Evolutionary conservation across 2,329 filamentous ascomycete species (phyloP).

Genomic region (Cercospora nicotianae): DNA sequence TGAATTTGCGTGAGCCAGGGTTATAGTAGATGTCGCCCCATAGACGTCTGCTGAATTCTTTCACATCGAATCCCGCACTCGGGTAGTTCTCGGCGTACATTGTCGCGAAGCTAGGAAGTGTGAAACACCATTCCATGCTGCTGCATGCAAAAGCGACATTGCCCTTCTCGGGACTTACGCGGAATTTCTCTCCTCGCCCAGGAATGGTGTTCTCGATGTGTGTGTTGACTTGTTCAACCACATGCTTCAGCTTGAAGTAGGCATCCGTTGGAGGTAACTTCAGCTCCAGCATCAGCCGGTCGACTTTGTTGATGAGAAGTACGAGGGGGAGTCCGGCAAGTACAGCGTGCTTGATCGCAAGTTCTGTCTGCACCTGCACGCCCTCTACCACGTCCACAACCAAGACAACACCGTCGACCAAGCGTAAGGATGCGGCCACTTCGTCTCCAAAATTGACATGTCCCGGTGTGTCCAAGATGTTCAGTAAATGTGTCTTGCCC

Average conservation of each 20-base stretch:
- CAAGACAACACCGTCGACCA: constrained; percentile 88
- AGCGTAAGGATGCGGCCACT: constrained; percentile 79
- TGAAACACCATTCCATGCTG: constrained; percentile 96
- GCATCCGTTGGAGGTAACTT: constrained; percentile 93
- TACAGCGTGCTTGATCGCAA: constrained; percentile 94
- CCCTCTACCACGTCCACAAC: constrained; percentile 97
- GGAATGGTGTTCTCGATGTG: constrained; percentile 86
- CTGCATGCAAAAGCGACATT: constrained; percentile 97
- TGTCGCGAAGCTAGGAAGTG: constrained; percentile 86
- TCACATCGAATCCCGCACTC: constrained; percentile 60
- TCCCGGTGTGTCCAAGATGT: constrained; percentile 92
- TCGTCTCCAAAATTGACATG: constrained; percentile 99
- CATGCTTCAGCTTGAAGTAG: constrained; percentile 98
- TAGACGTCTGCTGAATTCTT: constrained; percentile 79
- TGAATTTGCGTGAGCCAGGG: constrained; percentile 84
- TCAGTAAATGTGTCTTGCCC: constrained; percentile 92
- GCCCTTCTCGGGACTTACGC: constrained; percentile 91
- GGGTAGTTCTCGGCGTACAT: constrained; percentile 90
- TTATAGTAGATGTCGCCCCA: constrained; percentile 99
- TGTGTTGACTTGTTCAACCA: constrained; percentile 97
- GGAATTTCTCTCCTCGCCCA: constrained; percentile 72
- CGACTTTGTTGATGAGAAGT: constrained; percentile 95
- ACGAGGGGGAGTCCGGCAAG: constrained; percentile 86
- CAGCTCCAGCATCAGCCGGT: constrained; percentile 88
- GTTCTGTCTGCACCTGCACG: constrained; percentile 97